Base-by-base conservation (phyloP, 352 stramenopile genomes). In the Globisporangium mamillatum region DNA sequence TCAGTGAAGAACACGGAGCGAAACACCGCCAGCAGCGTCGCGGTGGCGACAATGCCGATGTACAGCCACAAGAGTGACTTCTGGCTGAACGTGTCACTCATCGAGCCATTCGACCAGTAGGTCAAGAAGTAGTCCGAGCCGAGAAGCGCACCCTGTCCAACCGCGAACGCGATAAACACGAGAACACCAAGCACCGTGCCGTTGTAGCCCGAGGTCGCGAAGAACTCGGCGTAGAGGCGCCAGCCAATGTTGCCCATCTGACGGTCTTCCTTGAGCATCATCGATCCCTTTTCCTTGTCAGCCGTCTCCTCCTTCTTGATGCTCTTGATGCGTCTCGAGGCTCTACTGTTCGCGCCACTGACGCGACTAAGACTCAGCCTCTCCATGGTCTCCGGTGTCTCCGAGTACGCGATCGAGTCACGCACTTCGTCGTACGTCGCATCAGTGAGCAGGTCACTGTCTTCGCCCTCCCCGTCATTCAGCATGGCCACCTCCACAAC, bases 111-210 rank as follows among this genome's bases (percentile, higher is more conserved):
- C 2, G 78, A 73, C 81, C 79, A 87, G 24, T 75, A 70, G 55
- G 75, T 85, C 20, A 86, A 48, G 44, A 85, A 89, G 73, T 72
- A 89, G 53, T 89, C 80, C 48, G 67, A 79, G 38, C 78, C 77
- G 59, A 86, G 82, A 10, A 86, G 54, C 1, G 71, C 68, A 9
- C 81, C 58, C 69, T 88, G 80, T 1, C 34, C 34, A 9, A 14
- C 34, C 34, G 80, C 75, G 25, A 81, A 50, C 2, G 67, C 68
- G 52, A 86, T 83, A 7, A 85, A 58, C 2, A 64, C 20, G 7
- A 80, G 36, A 53, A 86, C 4, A 89, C 57, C 0, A 80, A n/a
- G 20, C 69, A 70, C 9, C 8, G 34, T 41, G 25, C 75, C 81
- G 55, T 82, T 82, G 73, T 74, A 85, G 27, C 78, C 81, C 0